Conservation (phyloP, 257 asterid species). For the Leptodermis oblonga region DNA sequence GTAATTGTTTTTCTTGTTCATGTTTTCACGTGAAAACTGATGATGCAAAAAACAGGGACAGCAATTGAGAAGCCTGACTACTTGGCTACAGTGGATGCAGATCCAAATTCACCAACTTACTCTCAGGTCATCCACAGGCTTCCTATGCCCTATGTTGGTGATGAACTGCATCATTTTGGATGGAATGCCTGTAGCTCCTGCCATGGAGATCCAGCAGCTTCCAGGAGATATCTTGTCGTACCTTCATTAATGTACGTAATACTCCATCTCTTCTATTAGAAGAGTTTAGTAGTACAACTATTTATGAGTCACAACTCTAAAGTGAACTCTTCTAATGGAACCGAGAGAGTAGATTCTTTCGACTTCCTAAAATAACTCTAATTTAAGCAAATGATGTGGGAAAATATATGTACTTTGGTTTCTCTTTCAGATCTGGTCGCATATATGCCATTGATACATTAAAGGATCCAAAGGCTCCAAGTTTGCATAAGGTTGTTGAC, state of each 20-base stretch:
- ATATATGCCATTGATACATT: conserved; percentile 83
- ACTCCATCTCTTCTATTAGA: no score
- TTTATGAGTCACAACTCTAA: no score
- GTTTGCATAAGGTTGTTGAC: conserved; percentile 64
- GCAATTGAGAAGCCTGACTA: conserved; percentile 90
- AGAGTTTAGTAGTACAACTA: no score
- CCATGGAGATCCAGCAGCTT: conserved; percentile 66
- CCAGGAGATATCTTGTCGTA: conserved; percentile 78
- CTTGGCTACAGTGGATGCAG: conserved; percentile 82
- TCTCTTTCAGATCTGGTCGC: conserved; percentile 76
- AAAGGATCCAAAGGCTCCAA: conserved; percentile 82
- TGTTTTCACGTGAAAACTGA: no score
- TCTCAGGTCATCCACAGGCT: conserved; percentile 83
- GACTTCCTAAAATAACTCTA: no score
- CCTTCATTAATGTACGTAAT: conserved; percentile 63
- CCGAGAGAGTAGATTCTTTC: no score
- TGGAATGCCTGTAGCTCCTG: conserved; percentile 99
- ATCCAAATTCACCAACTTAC: conserved; percentile 78
- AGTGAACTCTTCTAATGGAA: no score
- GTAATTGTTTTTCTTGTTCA: no score
- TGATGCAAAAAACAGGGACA: conserved; percentile 41
- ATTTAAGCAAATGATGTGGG: background rate
- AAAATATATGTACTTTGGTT: background rate
- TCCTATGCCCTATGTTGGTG: conserved; percentile 81
- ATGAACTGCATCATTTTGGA: conserved; percentile 93